Conservation (phyloP, 352 stramenopile genomes). For the Phytophthora aleatoria region DNA sequence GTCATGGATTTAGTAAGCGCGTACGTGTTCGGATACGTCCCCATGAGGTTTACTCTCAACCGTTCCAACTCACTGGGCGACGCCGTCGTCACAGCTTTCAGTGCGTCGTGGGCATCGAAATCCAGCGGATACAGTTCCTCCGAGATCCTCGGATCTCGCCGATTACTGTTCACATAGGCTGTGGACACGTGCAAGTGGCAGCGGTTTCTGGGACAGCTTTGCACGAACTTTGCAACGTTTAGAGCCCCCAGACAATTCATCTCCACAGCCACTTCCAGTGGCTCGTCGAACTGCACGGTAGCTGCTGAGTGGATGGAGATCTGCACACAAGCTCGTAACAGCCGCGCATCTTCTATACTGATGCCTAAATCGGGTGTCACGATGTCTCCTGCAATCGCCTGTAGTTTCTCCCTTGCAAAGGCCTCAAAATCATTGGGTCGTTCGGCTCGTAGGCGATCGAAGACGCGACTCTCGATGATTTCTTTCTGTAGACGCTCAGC, state of each 20-base stretch:
- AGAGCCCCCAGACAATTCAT: slow-evolving; percentile 85
- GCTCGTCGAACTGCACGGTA: slow-evolving; percentile 87
- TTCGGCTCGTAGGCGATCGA: slow-evolving; percentile 68
- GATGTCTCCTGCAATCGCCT: slow-evolving; percentile 72
- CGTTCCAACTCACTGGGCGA: slow-evolving; percentile 64
- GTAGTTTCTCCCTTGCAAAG: slow-evolving; percentile 63
- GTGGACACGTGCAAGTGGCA: slow-evolving; percentile 86
- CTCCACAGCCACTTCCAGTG: slow-evolving; percentile 83
- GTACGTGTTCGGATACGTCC: slow-evolving; percentile 91
- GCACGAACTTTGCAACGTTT: slow-evolving; percentile 64
- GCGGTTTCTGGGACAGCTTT: slow-evolving; percentile 50
- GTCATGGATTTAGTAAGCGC: slow-evolving; percentile 90
- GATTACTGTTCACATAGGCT: slow-evolving; percentile 88
- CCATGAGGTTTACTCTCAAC: slow-evolving; percentile 79
- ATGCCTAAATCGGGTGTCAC: slow-evolving; percentile 70
- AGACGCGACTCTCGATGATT: slow-evolving; percentile 76
- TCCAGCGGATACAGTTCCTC: slow-evolving; percentile 87
- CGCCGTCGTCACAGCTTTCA: slow-evolving; percentile 56
- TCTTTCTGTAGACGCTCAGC: slow-evolving; percentile 69
- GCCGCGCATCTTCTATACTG: slow-evolving; percentile 40
- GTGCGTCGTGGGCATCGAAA: slow-evolving; percentile 77
- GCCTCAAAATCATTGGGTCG: slow-evolving; percentile 48
- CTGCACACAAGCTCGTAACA: slow-evolving; percentile 53
- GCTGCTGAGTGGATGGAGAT: slow-evolving; percentile 88
- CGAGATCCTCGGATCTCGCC: slow-evolving; percentile 52